phyloP scores from a whole-genome alignment of 108 stramenopile genomes.

The Seminavis robusta region DNA sequence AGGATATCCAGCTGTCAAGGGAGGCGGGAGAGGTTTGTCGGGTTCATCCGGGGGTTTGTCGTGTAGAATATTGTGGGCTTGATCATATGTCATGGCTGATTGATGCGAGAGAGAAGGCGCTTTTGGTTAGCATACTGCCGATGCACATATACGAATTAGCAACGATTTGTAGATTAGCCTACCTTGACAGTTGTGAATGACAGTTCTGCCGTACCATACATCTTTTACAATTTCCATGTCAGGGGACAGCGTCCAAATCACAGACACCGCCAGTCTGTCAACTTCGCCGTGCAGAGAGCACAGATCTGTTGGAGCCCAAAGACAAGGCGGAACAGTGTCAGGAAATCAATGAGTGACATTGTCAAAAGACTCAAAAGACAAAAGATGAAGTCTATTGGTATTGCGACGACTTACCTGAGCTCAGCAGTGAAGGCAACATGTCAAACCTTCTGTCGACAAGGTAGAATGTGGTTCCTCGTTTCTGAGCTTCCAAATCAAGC shows the following conservation, averaged over 20 bases:
- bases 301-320: too few species aligned
- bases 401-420: constrained; percentile 23
- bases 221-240: constrained; percentile 49
- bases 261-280: constrained; percentile 69
- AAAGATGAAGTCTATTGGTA: background rate
- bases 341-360: too few species aligned
- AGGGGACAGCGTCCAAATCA: constrained; percentile 69
- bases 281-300: constrained; percentile 74
- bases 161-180: background rate
- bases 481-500: constrained; percentile 72
- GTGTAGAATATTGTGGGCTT: constrained; percentile 77
- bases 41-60: constrained; percentile 34
- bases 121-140: background rate
- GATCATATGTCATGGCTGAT: constrained; percentile 73
- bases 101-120: constrained; percentile 6
- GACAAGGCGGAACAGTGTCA: constrained; percentile 7
- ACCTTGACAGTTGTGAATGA: constrained; percentile 49
- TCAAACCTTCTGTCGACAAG: constrained; percentile 84
- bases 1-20: constrained; percentile 47
- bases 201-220: constrained; percentile 54
- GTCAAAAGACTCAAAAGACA: background rate
- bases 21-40: constrained; percentile 25
- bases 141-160: background rate
- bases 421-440: constrained; percentile 83
- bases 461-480: constrained; percentile 85